Conservation (phyloP, 768 basidiomycete genomes). For the Albatrellus ellisii region DNA sequence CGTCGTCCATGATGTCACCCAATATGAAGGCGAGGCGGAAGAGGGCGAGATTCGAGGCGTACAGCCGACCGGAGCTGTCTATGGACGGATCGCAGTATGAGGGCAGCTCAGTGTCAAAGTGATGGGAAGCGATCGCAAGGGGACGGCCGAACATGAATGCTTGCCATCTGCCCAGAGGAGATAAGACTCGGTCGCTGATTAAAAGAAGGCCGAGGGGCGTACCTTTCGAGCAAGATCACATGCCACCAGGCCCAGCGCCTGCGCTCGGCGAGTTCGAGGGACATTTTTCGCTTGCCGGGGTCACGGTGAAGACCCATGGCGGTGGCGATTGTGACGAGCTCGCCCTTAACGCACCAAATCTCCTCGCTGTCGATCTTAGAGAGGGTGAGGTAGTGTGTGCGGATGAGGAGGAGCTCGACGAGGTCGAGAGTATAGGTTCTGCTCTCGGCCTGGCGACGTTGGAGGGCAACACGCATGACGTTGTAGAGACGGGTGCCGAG, state of each 20-base stretch:
- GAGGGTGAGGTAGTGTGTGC: constrained; percentile 54
- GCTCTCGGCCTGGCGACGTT: constrained; percentile 42
- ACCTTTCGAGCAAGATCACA: constrained; percentile 62
- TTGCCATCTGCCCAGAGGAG: constrained; percentile 43
- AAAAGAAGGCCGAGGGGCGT: constrained; percentile 15
- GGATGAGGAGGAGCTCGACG: constrained; percentile 51
- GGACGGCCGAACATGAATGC: constrained; percentile 74
- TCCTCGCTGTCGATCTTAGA: constrained; percentile 61
- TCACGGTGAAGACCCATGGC: constrained; percentile 76
- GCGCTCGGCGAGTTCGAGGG: constrained; percentile 53
- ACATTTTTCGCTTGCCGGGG: constrained; percentile 62
- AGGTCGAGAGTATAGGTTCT: constrained; percentile 48
- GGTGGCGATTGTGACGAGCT: constrained; percentile 51
- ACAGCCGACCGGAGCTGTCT: constrained; percentile 36
- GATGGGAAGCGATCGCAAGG: constrained; percentile 54
- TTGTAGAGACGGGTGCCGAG: constrained; percentile 56
- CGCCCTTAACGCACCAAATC: constrained; percentile 57
- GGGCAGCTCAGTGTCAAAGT: constrained; percentile 66
- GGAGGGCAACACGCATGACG: constrained; percentile 49
- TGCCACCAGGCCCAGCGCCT: constrained; percentile 83
- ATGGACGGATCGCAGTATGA: constrained; percentile 45
- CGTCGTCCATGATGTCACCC: constrained; percentile 71
- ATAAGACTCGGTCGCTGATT: constrained; percentile 1
- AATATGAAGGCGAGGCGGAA: constrained; percentile 59
- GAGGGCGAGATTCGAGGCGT: constrained; percentile 38